Percentiles rank a stretch among this genome's conserved stretches.
Conservation (phyloP, 169 alveolate genomes). For the Cystoisospora suis region DNA sequence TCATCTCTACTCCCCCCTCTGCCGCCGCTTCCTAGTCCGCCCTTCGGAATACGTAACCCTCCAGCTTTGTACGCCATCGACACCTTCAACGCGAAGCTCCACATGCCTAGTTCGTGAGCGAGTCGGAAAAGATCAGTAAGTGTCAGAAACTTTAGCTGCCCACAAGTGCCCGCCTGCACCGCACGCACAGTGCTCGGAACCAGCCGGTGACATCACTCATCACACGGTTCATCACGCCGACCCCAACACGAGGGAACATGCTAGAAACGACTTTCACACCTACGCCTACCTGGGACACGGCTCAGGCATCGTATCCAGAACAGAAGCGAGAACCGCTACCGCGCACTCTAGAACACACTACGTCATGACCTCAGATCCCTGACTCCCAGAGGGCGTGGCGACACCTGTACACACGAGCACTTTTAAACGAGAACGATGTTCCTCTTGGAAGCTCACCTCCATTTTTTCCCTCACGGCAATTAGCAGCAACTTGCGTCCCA, state of each 20-base stretch:
- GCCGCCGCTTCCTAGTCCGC: background rate
- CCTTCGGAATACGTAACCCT: constrained; percentile 39
- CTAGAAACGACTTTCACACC: background rate
- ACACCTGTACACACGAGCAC: no score
- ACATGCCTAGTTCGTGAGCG: constrained; percentile 57
- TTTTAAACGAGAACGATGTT: no score
- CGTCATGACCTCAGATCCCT: no score
- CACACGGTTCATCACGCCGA: background rate
- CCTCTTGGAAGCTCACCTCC: constrained; percentile 51
- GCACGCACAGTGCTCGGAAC: background rate
- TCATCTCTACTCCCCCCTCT: constrained; percentile 34
- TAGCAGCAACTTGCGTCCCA: constrained; percentile 44
- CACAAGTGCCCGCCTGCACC: constrained; percentile 61
- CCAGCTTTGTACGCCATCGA: constrained; percentile 63
- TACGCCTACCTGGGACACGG: background rate
- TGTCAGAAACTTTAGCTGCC: constrained; percentile 52
- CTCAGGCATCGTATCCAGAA: no score
- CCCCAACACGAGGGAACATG: background rate
- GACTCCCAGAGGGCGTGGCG: no score
- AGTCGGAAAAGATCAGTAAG: constrained; percentile 50
- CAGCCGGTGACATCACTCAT: no score
- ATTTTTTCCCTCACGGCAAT: constrained; percentile 52
- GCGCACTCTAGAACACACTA: no score
- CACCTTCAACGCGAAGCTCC: constrained; percentile 57
- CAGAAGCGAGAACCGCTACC: no score